phyloP scores from a whole-genome alignment of 2,329 filamentous ascomycete genomes.

The Alternaria gaisen region DNA sequence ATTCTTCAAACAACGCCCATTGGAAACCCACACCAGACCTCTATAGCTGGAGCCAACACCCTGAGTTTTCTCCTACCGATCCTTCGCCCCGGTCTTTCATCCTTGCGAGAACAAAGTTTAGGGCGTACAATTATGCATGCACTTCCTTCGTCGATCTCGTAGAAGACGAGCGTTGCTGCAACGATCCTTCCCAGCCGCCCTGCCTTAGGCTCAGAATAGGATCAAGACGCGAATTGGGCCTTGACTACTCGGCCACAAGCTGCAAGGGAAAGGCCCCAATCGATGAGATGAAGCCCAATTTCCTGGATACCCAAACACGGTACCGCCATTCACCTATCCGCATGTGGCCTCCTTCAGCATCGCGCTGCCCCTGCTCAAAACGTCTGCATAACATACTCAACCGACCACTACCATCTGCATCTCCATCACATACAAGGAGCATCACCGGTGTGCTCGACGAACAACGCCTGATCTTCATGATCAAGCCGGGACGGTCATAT shows the following conservation, averaged over 20 bases:
- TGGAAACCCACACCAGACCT: slow-evolving; percentile 50
- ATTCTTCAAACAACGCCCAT: slow-evolving; percentile 49
- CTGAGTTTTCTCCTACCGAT: slow-evolving; percentile 57
- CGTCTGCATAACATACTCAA: slow-evolving; percentile 47
- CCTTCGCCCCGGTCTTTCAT: slow-evolving; percentile 56
- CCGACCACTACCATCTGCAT: slow-evolving; percentile 25
- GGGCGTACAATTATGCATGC: slow-evolving; percentile 63
- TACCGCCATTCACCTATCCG: slow-evolving; percentile 42
- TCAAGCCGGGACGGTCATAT: slow-evolving; percentile 36
- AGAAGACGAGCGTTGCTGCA: slow-evolving; percentile 57
- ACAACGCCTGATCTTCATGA: slow-evolving; percentile 47
- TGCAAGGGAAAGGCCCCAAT: slow-evolving; percentile 16
- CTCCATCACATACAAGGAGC: slow-evolving; percentile 16
- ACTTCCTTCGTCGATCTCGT: slow-evolving; percentile 69
- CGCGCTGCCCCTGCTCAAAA: slow-evolving; percentile 38
- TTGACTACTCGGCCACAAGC: slow-evolving; percentile 3
- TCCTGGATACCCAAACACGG: slow-evolving; percentile 23
- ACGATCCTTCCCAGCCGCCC: slow-evolving; percentile 36
- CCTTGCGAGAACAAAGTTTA: slow-evolving; percentile 63
- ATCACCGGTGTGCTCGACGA: slow-evolving; percentile 45
- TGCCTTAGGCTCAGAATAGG: slow-evolving; percentile 62
- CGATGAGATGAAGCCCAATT: slow-evolving; percentile 2
- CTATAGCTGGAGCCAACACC: slow-evolving; percentile 59
- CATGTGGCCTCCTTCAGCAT: slow-evolving; percentile 48
- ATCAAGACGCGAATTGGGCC: slow-evolving; percentile 52